Percentiles rank a stretch among this genome's conserved stretches.
Evolutionary conservation across 2,329 filamentous ascomycete species (phyloP).

Genomic region (Achaetomium macrosporum): DNA sequence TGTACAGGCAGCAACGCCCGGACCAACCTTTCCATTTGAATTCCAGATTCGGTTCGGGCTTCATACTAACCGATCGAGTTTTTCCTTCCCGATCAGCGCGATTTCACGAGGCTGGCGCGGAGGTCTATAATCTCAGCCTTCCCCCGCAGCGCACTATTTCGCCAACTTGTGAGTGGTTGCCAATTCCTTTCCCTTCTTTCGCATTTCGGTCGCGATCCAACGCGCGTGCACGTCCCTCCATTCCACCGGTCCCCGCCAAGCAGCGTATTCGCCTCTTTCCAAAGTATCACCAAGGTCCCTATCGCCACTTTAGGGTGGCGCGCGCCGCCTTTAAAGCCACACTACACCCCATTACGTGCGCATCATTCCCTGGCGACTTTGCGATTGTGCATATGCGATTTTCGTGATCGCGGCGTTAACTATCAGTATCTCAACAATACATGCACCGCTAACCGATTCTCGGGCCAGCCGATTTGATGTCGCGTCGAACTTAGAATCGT

Average conservation of each 20-base stretch:
- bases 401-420: background rate
- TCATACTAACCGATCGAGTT: constrained; percentile 15
- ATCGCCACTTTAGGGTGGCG: constrained; percentile 4
- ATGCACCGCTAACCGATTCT: constrained; percentile 17
- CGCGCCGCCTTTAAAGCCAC: background rate
- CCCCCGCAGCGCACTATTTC: constrained; percentile 19
- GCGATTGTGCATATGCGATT: background rate
- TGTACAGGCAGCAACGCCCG: background rate
- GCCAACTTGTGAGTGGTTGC: constrained; percentile 26
- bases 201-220: constrained; percentile 29
- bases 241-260: constrained; percentile 14
- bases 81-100: constrained; percentile 18
- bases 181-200: constrained; percentile 25
- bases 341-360: background rate
- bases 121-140: constrained; percentile 28
- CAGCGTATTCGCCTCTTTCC: constrained; percentile 3
- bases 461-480: constrained; percentile 22
- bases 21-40: background rate
- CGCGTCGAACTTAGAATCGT: constrained; percentile 19
- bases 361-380: background rate
- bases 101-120: constrained; percentile 26
- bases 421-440: background rate
- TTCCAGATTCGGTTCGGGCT: no score
- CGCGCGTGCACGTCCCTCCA: constrained; percentile 26
- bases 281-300: constrained; percentile 4